phyloP scores from a whole-genome alignment of 2,329 filamentous ascomycete species.

The Sarocladiaceae sp. region DNA sequence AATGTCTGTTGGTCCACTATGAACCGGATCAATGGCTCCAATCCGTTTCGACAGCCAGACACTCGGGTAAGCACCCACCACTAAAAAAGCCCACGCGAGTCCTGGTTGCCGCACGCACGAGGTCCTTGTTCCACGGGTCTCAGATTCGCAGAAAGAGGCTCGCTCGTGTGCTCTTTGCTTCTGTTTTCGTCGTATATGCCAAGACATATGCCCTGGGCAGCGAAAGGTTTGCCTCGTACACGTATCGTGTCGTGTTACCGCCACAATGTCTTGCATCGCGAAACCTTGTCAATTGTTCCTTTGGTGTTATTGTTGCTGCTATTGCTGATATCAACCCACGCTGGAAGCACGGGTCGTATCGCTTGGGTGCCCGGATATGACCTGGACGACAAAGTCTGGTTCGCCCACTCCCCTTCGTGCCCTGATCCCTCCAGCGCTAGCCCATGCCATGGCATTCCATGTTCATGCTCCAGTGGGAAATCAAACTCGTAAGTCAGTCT shows the following conservation, averaged over 20 bases:
- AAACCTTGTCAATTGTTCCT: neutral
- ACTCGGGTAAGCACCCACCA: neutral
- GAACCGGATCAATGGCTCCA: slow-evolving; percentile 7
- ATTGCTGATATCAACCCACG: neutral
- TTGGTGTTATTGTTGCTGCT: neutral
- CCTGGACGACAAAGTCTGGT: neutral
- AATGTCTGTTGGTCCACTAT: neutral
- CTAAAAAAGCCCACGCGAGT: neutral
- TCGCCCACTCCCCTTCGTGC: neutral
- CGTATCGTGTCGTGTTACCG: neutral
- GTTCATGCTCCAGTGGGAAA: neutral
- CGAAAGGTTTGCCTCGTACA: neutral
- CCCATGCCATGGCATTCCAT: neutral
- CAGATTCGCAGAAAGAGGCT: neutral
- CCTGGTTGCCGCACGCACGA: neutral
- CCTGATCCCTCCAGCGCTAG: neutral
- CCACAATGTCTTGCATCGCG: neutral
- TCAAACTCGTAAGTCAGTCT: neutral
- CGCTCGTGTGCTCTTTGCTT: neutral
- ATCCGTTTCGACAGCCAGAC: slow-evolving; percentile 7
- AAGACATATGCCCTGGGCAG: neutral
- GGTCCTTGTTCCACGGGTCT: neutral
- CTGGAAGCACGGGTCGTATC: neutral
- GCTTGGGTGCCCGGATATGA: slow-evolving; percentile 6
- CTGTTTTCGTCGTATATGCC: neutral